Evolutionary conservation across 176 grass and related monocot genomes (phyloP).

Genomic region (Thalia dealbata): DNA sequence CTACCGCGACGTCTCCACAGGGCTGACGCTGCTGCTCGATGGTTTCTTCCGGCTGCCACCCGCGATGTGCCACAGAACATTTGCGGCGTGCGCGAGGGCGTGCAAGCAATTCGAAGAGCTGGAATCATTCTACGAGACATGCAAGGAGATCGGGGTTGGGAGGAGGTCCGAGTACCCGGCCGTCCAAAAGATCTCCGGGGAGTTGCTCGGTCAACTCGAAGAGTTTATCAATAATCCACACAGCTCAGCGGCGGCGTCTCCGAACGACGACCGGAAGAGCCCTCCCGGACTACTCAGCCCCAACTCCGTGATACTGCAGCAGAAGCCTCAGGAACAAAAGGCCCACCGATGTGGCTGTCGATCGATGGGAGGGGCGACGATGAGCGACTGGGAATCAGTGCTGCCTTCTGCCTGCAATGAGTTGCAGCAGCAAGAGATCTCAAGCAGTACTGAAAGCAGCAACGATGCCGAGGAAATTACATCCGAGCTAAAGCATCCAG

Average conservation of each 20-base stretch:
- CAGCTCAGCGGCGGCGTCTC: background rate
- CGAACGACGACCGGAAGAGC: conserved; percentile 2
- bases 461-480: background rate
- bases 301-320: background rate
- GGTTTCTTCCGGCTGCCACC: conserved; percentile 30
- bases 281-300: conserved; percentile 6
- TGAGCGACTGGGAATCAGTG: background rate
- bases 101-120: conserved; percentile 35
- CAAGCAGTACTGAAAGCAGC: background rate
- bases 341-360: background rate
- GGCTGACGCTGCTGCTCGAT: conserved; percentile 31
- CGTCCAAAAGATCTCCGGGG: conserved; percentile 26
- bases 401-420: background rate
- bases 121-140: conserved; percentile 28
- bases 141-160: conserved; percentile 32
- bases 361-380: background rate
- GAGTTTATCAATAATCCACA: conserved; percentile 8
- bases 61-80: conserved; percentile 14
- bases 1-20: conserved; percentile 28
- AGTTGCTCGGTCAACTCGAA: conserved; percentile 25
- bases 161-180: conserved; percentile 27
- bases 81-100: conserved; percentile 10
- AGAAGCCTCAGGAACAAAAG: background rate
- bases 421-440: background rate
- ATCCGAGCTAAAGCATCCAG: background rate